Conservation (phyloP, 2,329 filamentous ascomycete genomes). For the Venturia oleaginea region DNA sequence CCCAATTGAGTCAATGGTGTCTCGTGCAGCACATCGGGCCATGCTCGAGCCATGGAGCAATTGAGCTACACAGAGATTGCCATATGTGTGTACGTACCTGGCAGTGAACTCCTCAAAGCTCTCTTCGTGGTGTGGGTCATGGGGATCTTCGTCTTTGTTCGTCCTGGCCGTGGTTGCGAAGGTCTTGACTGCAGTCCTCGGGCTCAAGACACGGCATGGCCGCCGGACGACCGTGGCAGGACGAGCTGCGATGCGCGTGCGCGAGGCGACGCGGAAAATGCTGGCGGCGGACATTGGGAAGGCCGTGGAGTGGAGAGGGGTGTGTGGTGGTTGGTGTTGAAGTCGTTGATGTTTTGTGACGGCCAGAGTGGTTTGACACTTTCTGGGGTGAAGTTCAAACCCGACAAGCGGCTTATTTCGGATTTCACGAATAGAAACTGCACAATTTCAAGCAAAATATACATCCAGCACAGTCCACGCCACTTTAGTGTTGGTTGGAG, state of each 20-base stretch:
- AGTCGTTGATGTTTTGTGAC: constrained; percentile 1
- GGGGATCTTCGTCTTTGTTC: not conserved
- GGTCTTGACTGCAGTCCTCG: constrained; percentile 8
- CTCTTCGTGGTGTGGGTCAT: constrained; percentile 53
- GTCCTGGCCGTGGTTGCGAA: constrained; percentile 7
- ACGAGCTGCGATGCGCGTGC: constrained; percentile 8
- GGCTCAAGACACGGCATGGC: not conserved
- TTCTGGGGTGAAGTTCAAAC: not conserved
- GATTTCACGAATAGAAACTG: not conserved
- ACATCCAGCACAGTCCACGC: not conserved
- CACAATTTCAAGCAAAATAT: not conserved
- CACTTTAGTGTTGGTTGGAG: not conserved
- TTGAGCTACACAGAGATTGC: constrained; percentile 11
- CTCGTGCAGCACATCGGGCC: constrained; percentile 15
- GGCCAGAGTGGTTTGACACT: not conserved
- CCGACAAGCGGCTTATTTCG: not conserved
- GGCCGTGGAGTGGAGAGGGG: constrained; percentile 8
- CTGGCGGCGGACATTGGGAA: constrained; percentile 9
- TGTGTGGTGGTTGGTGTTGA: constrained; percentile 3
- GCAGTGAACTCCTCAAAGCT: constrained; percentile 98
- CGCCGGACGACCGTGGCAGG: constrained; percentile 3
- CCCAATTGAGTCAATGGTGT: constrained; percentile 5
- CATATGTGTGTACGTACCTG: constrained; percentile 54
- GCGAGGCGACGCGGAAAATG: constrained; percentile 12
- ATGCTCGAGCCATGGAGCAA: constrained; percentile 8